Evolutionary conservation across 495 filamentous ascomycete species (phyloP).

Genomic region (Choiromyces venosus): DNA sequence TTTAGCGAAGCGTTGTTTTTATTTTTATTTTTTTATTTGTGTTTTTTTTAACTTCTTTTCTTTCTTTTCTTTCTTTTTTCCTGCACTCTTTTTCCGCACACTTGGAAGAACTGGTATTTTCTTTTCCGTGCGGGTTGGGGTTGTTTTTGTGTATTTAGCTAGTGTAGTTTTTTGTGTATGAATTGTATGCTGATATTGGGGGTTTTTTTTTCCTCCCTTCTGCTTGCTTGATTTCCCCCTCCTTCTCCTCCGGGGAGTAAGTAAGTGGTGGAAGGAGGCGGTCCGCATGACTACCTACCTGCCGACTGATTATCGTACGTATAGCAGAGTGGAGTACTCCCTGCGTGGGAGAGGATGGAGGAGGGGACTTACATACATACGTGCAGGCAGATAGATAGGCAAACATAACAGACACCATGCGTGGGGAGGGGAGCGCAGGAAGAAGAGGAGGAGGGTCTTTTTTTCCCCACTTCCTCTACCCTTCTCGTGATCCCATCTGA

Average conservation of each 20-base stretch:
- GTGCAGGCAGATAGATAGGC: too few species aligned
- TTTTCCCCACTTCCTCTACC: neutral
- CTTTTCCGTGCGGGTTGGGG: neutral
- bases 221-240: neutral
- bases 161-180: neutral
- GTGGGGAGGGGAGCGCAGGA: neutral
- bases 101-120: neutral
- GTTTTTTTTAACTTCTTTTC: constrained; percentile 29
- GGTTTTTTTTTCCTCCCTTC: neutral
- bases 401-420: neutral
- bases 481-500: neutral
- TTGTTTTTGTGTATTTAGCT: neutral
- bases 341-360: too few species aligned
- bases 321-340: neutral
- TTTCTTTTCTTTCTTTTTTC: constrained; percentile 27
- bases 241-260: neutral
- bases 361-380: neutral
- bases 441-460: neutral
- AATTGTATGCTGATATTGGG: constrained; percentile 2
- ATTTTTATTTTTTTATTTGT: constrained; percentile 27
- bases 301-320: neutral
- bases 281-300: neutral
- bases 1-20: constrained; percentile 13
- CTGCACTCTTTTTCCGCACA: constrained; percentile 3
- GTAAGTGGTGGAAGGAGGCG: too few species aligned